Base-by-base conservation (phyloP, 2,329 filamentous ascomycete genomes). In the Dothideomycetidae sp. region DNA sequence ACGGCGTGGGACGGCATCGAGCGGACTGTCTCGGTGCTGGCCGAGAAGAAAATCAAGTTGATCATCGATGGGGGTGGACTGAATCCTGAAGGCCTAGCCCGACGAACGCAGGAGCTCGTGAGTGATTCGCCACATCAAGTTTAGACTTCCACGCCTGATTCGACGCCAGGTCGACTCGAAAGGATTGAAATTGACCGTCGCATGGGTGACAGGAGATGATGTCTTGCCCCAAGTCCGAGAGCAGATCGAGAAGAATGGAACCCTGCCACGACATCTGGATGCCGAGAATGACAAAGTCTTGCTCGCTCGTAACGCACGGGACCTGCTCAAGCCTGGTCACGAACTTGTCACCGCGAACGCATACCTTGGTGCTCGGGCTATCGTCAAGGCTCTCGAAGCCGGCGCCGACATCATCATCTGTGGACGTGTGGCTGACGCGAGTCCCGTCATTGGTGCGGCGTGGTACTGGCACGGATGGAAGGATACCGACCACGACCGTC, bases 31-130 rank as follows among this genome's bases (percentile, higher is more conserved):
- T n/a, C n/a, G n/a, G n/a, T n/a, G n/a, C n/a, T 68, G 42, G 51
- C 59, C 2, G 53, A 64, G 34, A 64, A 68, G 42, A 48, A 57
- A 0, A 73, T 73, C 53, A 70, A 68, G 42, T 56, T 74, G 5
- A 57, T 71, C 21, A 56, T 72, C 37, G 73, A 75, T 45, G 70
- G 70, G 2, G 71, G 71, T 1, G 67, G 63, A 2, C 58, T 68
- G 11, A 68, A 74, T 40, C 71, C 71, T 0, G 58, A 59, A 40
- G 67, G 62, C 0, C 47, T 75, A 11, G 67, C 70, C 2, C 46
- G 63, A 35, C 61, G 63, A 39, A 55, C 63, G 0, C 50, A 58
- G 4, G 48, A 57, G n/a, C 43, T 69, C 41, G 59, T 40, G 3
- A 40, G 37, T 13, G 16, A 40, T 31, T 33, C n/a, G n/a, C n/a